Evolutionary conservation across 2,329 filamentous ascomycete species (phyloP).

Genomic region (Venturiaceae sp.): DNA sequence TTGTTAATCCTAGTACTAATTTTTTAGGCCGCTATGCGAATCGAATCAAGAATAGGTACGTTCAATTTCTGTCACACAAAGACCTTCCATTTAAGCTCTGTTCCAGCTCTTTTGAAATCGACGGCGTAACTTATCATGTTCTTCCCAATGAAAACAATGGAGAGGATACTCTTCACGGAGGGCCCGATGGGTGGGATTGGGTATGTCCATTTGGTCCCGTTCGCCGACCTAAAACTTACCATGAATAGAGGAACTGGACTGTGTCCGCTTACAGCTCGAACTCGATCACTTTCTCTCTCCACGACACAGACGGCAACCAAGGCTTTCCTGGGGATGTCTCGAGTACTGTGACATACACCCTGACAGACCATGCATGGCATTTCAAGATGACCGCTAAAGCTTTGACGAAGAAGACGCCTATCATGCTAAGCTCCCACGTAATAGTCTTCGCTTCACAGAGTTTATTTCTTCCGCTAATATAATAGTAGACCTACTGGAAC

Average conservation of each 20-base stretch:
- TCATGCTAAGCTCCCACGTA: conserved; percentile 68
- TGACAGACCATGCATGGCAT: conserved; percentile 58
- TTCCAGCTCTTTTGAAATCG: conserved; percentile 56
- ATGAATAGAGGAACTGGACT: conserved; percentile 56
- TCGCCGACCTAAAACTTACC: background rate
- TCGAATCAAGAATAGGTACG: conserved; percentile 55
- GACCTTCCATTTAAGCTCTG: background rate
- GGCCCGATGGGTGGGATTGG: conserved; percentile 63
- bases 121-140: conserved; percentile 51
- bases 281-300: conserved; percentile 66
- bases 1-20: background rate
- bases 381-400: conserved; percentile 63
- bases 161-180: conserved; percentile 57
- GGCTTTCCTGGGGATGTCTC: conserved; percentile 73
- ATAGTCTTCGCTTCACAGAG: conserved; percentile 15
- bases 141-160: conserved; percentile 48
- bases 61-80: background rate
- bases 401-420: conserved; percentile 66
- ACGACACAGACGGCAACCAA: conserved; percentile 62
- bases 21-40: conserved; percentile 60
- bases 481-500: conserved; percentile 65
- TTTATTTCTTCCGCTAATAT: background rate
- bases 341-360: conserved; percentile 63
- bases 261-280: conserved; percentile 56
- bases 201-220: conserved; percentile 11